Percentiles rank a stretch among this genome's conserved stretches.
Evolutionary conservation across 225 moss, liverwort and hornwort species (phyloP).

Genomic region (Rhytidiadelphus loreus): DNA sequence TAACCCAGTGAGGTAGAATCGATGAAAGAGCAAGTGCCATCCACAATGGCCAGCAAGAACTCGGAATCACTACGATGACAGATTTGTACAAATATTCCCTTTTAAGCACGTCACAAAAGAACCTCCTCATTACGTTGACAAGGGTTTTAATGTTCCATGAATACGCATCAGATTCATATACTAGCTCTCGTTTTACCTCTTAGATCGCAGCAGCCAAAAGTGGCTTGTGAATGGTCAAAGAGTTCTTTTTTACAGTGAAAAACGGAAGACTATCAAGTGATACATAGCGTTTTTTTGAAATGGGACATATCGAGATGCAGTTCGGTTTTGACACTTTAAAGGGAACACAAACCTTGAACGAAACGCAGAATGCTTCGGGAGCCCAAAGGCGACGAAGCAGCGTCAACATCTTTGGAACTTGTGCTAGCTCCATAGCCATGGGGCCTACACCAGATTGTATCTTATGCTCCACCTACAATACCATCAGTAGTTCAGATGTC

Average conservation of each 20-base stretch:
- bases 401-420: conserved; percentile 96
- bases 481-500: background rate
- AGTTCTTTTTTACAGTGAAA: background rate
- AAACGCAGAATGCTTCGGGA: conserved; percentile 19
- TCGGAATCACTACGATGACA: background rate
- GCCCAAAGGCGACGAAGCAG: conserved; percentile 73
- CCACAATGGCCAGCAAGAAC: background rate
- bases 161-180: background rate
- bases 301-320: no score
- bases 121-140: background rate
- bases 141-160: background rate
- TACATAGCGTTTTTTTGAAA: background rate
- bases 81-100: background rate
- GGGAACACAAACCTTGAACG: background rate
- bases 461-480: conserved; percentile 85
- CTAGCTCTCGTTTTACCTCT: background rate
- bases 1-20: background rate
- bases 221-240: background rate
- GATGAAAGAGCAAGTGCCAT: background rate
- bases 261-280: background rate
- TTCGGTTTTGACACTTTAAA: no score
- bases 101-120: background rate
- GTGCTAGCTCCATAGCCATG: conserved; percentile 89
- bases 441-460: conserved; percentile 87
- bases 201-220: background rate